Conservation (phyloP, 768 basidiomycete species). For the Suillus lakei region DNA sequence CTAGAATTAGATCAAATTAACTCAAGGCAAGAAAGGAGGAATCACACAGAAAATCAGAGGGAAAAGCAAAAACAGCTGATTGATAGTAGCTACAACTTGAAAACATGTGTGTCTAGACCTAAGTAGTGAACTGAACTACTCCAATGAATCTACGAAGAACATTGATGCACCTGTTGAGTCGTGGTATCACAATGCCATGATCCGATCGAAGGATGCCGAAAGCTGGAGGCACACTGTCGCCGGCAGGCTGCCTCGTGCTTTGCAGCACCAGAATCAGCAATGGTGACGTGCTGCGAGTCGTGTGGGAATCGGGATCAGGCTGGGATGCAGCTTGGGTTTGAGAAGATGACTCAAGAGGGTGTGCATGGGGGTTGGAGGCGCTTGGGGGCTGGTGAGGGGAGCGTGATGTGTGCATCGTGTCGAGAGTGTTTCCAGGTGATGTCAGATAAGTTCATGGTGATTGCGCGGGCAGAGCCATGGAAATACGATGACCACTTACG, state of each 20-base stretch:
- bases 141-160: background rate
- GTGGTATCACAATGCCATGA: slow-evolving; percentile 74
- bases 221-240: slow-evolving; percentile 52
- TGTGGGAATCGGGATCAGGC: too few relatives aligned
- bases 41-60: background rate
- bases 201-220: slow-evolving; percentile 68
- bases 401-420: background rate
- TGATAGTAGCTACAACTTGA: background rate
- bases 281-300: background rate
- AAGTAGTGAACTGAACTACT: background rate
- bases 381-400: too few relatives aligned
- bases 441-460: background rate
- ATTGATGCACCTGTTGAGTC: slow-evolving; percentile 45
- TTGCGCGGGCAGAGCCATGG: too few relatives aligned
- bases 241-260: background rate
- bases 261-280: too few relatives aligned
- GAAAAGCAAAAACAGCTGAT: background rate
- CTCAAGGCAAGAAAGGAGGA: background rate
- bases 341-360: too few relatives aligned
- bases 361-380: too few relatives aligned
- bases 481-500: too few relatives aligned
- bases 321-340: too few relatives aligned
- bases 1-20: too few relatives aligned
- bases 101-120: background rate
- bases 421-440: background rate